phyloP scores from a whole-genome alignment of 345 rosid genomes.

The Syzygium aqueum region DNA sequence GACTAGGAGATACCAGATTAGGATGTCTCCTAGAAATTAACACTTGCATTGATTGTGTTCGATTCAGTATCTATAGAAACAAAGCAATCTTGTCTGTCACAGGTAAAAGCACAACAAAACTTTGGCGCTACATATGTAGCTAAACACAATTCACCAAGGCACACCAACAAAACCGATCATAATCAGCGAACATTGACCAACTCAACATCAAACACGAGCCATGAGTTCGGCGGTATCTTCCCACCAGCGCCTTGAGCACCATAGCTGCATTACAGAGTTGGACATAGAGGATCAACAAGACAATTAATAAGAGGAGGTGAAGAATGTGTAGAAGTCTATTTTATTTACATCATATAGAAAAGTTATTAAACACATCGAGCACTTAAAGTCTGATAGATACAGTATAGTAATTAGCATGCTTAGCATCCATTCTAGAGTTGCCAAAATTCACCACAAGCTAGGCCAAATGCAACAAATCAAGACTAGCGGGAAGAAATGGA shows the following conservation, averaged over 20 bases:
- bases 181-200: slow-evolving; percentile 39
- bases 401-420: background rate
- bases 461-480: background rate
- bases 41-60: background rate
- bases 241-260: slow-evolving; percentile 29
- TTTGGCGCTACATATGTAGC: background rate
- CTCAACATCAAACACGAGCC: slow-evolving; percentile 70
- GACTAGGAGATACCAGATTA: background rate
- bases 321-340: background rate
- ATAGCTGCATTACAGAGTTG: slow-evolving; percentile 24
- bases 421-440: background rate
- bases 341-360: background rate
- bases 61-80: background rate
- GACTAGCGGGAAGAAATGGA: background rate
- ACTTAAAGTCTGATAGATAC: background rate
- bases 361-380: background rate
- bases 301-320: background rate
- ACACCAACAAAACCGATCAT: background rate
- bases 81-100: background rate
- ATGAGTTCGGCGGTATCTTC: slow-evolving; percentile 59
- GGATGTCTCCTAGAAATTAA: background rate
- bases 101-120: background rate
- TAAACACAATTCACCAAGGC: background rate
- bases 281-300: background rate
- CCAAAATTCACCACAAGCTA: background rate